Base-by-base conservation (phyloP, 441 rosid species). In the Adansonia madagascariensis region DNA sequence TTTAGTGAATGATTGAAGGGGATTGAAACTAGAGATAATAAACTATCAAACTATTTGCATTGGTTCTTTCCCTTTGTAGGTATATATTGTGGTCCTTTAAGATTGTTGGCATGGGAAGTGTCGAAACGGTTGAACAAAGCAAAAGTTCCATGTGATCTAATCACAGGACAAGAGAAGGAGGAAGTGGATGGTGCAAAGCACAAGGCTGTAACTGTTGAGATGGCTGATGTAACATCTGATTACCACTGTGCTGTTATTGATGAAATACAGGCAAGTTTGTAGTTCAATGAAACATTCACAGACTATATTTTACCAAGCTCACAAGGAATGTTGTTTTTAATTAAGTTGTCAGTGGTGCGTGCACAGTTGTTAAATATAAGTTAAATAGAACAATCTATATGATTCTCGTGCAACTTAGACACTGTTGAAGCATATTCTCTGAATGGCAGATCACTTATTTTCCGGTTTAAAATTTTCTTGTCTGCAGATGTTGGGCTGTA, bases 201-300 rank as follows among this genome's bases (percentile, higher is more conserved):
- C 87, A 90, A 88, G 83, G 90, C 99, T 73, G 95, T 90, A 75
- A 95, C 97, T 5, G 99, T 95, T 79, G 98, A 95, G 88, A 95
- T 95, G 98, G 98, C 93, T 50, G 97, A 95, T 92, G 17, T 63
- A 20, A 73, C 77, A 2, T 80, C 94, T 7, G 85, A 84, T 67
- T 91, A 88, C 27, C 85, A 85, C 24, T 94, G 98, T 84, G 98
- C 98, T 46, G 79, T 94, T 82, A 85, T 94, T 64, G 99, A 95
- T 41, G 98, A 95, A 88, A 93, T 95, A 81, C 98, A 95, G 97
- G 98, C 79, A 81, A 67, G 85, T 75, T 46, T 41, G 2, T 49
- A 24, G 15, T 53, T 69, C 4, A 31, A 27, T 41, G 8, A 3
- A 41, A 47, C 27, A 47, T 52, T 79, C 63, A 27, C 35, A 1